A percentile compares a stretch with the other conserved stretches of the same genome.
These are phyloP conservation scores for Macadamia tetraphylla DNA, from an alignment of 164 flowering plant genomes.

Conservation along the genomic window DNA sequence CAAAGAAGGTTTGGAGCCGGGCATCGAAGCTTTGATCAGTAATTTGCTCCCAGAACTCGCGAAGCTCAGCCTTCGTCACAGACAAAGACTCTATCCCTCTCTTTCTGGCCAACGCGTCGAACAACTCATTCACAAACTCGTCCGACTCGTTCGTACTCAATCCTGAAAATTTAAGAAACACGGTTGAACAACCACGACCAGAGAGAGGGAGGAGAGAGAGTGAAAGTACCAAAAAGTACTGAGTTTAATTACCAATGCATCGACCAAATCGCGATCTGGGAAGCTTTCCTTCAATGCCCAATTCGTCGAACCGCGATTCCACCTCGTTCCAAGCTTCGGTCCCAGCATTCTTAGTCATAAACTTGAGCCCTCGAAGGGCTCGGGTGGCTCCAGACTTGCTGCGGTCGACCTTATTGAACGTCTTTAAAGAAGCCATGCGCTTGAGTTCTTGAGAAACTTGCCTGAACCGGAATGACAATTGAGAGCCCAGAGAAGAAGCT, in stretches of 20 bases:
- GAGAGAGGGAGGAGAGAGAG: too few relatives aligned
- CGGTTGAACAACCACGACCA: too few relatives aligned
- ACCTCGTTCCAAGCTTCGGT: conserved; percentile 31
- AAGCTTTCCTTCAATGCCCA: conserved; percentile 27
- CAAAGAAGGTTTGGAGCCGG: conserved; percentile 42
- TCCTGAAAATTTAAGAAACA: conserved; percentile 14
- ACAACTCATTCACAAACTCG: conserved; percentile 32
- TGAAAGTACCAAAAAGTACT: too few relatives aligned
- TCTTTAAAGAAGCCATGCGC: conserved; percentile 30
- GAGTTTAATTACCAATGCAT: conserved; percentile 32
- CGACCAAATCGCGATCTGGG: conserved; percentile 27
- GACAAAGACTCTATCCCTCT: conserved; percentile 21
- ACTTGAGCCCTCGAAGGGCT: conserved; percentile 37
- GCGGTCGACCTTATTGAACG: conserved; percentile 22
- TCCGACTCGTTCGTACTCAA: conserved; percentile 27
- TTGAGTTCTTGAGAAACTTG: conserved; percentile 55
- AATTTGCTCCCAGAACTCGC: conserved; percentile 41
- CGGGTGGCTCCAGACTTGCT: conserved; percentile 34
- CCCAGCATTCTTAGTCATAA: conserved; percentile 29
- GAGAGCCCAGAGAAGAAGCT: conserved; percentile 25
- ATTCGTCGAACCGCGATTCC: conserved; percentile 25
- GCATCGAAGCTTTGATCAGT: conserved; percentile 40
- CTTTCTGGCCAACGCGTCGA: conserved; percentile 37
- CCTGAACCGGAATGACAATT: conserved; percentile 28
- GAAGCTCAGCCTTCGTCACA: conserved; percentile 24